Conservation (phyloP, 495 filamentous ascomycete genomes). For the Chlorociboria aeruginascens region DNA sequence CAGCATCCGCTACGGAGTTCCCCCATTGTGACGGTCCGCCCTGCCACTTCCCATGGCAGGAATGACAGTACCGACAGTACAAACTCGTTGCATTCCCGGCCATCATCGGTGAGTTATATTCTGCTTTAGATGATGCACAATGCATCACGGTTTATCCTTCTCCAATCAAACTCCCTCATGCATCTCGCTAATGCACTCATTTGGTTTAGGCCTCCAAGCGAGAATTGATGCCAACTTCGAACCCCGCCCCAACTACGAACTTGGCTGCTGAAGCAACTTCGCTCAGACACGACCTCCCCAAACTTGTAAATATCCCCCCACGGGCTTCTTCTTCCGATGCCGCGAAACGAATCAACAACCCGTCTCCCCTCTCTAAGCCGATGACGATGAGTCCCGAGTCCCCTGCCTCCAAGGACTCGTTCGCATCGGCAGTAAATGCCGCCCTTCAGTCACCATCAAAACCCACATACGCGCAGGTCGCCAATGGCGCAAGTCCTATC, state of each 20-base stretch:
- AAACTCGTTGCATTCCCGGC: slow-evolving; percentile 27
- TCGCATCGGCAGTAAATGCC: slow-evolving; percentile 21
- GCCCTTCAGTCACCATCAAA: slow-evolving; percentile 20
- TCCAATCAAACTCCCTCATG: slow-evolving; percentile 21
- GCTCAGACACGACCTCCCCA: slow-evolving; percentile 38
- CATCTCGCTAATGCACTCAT: slow-evolving; percentile 17
- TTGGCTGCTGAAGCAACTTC: slow-evolving; percentile 15
- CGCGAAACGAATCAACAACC: slow-evolving; percentile 56
- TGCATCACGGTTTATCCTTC: slow-evolving; percentile 12
- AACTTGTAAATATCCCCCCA: slow-evolving; percentile 51
- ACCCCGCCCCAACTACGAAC: slow-evolving; percentile 28
- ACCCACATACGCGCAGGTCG: slow-evolving; percentile 25
- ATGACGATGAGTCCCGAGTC: slow-evolving; percentile 43
- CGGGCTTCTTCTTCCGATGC: slow-evolving; percentile 60
- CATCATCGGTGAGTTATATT: slow-evolving; percentile 43
- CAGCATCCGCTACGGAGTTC: slow-evolving; percentile 22
- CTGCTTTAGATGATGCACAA: too few relatives aligned
- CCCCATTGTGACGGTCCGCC: slow-evolving; percentile 24
- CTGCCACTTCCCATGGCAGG: slow-evolving; percentile 44
- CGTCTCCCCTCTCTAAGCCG: slow-evolving; percentile 84
- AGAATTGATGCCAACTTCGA: slow-evolving; percentile 23
- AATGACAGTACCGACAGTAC: slow-evolving; percentile 45
- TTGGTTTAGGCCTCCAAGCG: slow-evolving; percentile 19
- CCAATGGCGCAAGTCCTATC: slow-evolving; percentile 12
- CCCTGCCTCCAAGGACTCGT: slow-evolving; percentile 24